Evolutionary conservation across 2,329 filamentous ascomycete species (phyloP), one percentile per base, ranked within the genome.

Genomic region (Neofusicoccum kwambonambiense): DNA sequence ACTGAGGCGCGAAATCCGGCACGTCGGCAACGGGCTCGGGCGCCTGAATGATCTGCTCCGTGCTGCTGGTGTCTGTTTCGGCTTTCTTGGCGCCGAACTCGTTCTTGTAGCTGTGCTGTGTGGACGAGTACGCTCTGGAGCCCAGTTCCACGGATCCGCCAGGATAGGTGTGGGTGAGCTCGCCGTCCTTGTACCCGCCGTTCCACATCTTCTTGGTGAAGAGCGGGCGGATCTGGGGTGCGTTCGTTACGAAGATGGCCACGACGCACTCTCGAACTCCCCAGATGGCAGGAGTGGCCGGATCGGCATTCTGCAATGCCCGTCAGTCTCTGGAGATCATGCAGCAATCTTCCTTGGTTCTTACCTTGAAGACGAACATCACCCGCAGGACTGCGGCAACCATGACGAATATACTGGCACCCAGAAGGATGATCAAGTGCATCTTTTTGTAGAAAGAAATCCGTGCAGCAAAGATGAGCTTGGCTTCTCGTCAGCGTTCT

Each of bases 321-420:
- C 27, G 6, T 31, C 5, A 31, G 27, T 31, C 6, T 31, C 27
- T 31, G 5, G 1, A 31, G 1, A 31, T 31, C 1, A 2, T 5
- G 27, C 4, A 31, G 1, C 6, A 7, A 31, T 31, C 27, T 31
- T 31, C 6, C 4, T 7, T 31, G 5, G 15, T 2, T 8, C 49
- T n/a, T 8, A 51, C 49, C 37, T 61, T 61, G 41, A 61, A 61
- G 22, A 61, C 57, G 9, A 61, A 61, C 22, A 62, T 50, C n/a
- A 62, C 57, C 12, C 57, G 42, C 13, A 62, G 31, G 15, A 37
- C 12, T 1, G 57, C 57, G 22, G 57, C 57, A 4, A 35, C 34
- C 57, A 62, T 62, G 44, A 62, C 57, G 27, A 62, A 62, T 13
- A 62, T 39, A 19, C 42, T 50, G 5, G 57, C 57, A 12, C 42